Percentiles rank a stretch among this genome's conserved stretches.
Evolutionary conservation across 2,329 filamentous ascomycete genomes (phyloP).

Genomic region (Nothophaeocryptopus gaeumannii): DNA sequence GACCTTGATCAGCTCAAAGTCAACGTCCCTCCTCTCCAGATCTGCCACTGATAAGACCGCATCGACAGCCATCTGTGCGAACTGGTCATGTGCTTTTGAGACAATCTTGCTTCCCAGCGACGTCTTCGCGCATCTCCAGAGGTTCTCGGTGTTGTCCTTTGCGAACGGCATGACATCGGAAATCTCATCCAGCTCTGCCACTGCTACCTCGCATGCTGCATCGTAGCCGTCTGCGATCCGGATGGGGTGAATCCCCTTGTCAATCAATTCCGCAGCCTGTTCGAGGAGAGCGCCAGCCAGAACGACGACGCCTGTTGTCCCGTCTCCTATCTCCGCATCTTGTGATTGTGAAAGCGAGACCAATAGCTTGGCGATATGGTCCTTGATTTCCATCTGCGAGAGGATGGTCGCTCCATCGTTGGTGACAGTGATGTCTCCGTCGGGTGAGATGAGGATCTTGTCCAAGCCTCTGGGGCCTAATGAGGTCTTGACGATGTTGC

Average conservation of each 20-base stretch:
- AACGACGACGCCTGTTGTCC: conserved; percentile 95
- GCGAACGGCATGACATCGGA: conserved; percentile 87
- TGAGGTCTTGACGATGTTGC: conserved; percentile 96
- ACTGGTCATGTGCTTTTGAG: conserved; percentile 97
- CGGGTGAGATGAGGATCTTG: conserved; percentile 98
- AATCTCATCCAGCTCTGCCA: conserved; percentile 87
- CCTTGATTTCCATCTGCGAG: conserved; percentile 95
- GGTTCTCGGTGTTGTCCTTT: conserved; percentile 74
- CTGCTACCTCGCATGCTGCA: conserved; percentile 93
- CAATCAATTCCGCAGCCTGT: conserved; percentile 94
- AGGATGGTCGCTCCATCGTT: conserved; percentile 98
- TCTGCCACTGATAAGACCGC: conserved; percentile 96
- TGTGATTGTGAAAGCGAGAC: conserved; percentile 98
- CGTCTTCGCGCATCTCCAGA: conserved; percentile 92
- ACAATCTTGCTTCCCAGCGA: conserved; percentile 98
- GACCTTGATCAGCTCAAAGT: conserved; percentile 99
- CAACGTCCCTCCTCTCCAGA: conserved; percentile 91
- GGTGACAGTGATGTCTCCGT: conserved; percentile 98
- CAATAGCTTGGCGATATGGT: conserved; percentile 94
- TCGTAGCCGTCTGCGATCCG: conserved; percentile 98
- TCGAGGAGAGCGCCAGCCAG: conserved; percentile 91
- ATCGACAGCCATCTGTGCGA: conserved; percentile 94
- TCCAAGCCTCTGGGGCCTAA: conserved; percentile 93
- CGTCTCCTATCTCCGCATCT: conserved; percentile 97
- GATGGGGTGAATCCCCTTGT: conserved; percentile 99